Evolutionary conservation across 2,329 filamentous ascomycete species (phyloP).

Genomic region (Hypoxylon rubiginosum): DNA sequence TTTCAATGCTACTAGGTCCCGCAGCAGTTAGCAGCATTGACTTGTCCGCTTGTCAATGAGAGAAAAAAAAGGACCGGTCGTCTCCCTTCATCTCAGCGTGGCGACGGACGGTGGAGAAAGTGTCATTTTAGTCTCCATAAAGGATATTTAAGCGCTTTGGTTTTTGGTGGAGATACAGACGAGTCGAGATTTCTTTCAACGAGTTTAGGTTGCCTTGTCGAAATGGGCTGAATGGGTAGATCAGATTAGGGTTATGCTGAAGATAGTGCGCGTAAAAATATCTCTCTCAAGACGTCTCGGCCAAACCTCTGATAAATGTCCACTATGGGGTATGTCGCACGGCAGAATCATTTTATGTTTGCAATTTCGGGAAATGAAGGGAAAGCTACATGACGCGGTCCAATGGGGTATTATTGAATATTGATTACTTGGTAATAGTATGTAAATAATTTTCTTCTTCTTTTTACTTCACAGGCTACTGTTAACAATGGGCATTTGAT

Average conservation of each 20-base stretch:
- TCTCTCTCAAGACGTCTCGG: slow-evolving; percentile 23
- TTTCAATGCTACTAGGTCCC: not conserved
- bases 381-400: slow-evolving; percentile 24
- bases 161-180: slow-evolving; percentile 31
- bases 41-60: slow-evolving; percentile 13
- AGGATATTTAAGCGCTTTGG: slow-evolving; percentile 25
- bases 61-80: slow-evolving; percentile 1
- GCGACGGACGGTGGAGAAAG: slow-evolving; percentile 28
- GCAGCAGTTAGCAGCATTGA: slow-evolving; percentile 19
- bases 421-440: not conserved
- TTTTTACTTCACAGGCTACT: not conserved
- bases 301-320: slow-evolving; percentile 17
- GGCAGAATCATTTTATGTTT: slow-evolving; percentile 17
- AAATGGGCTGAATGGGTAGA: no score
- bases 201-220: not conserved
- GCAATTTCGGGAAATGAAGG: slow-evolving; percentile 38
- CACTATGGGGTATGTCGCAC: slow-evolving; percentile 20
- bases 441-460: not conserved
- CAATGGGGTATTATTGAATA: slow-evolving; percentile 6
- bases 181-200: slow-evolving; percentile 22
- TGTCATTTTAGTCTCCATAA: slow-evolving; percentile 31
- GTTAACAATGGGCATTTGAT: not conserved
- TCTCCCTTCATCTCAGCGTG: slow-evolving; percentile 41
- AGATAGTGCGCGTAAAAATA: slow-evolving; percentile 13
- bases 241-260: not conserved